These are phyloP conservation scores for Nemania sp. DNA, from an alignment of 2,329 filamentous ascomycete species.

Conservation along the genomic window DNA sequence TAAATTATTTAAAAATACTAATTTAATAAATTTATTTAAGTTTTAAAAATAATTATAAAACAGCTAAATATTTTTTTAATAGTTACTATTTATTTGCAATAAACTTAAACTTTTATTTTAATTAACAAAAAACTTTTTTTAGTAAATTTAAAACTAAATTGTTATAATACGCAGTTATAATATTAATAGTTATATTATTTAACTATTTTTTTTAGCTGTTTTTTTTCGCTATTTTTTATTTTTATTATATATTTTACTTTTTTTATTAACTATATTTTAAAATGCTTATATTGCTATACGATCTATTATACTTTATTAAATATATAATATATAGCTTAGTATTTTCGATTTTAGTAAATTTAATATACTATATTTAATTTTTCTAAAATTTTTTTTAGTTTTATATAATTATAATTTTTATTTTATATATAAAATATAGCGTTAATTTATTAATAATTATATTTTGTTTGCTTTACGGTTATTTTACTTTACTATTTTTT, in stretches of 20 bases:
- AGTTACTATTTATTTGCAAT: neutral
- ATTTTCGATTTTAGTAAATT: neutral
- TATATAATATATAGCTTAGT: neutral
- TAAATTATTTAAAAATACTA: neutral
- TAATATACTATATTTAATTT: neutral
- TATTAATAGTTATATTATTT: constrained; percentile 13
- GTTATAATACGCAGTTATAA: constrained; percentile 1
- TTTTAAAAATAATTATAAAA: neutral
- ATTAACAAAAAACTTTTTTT: neutral
- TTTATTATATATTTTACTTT: neutral
- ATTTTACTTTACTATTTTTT: too few species aligned
- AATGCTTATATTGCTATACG: neutral
- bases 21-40: neutral
- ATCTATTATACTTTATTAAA: neutral
- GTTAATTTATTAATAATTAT: too few species aligned
- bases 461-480: too few species aligned
- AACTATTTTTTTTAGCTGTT: neutral
- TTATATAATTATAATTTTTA: too few species aligned
- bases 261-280: neutral
- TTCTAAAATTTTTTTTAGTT: neutral
- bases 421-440: too few species aligned
- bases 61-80: neutral
- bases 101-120: neutral
- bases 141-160: neutral
- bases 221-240: neutral